A percentile compares a stretch with the other conserved stretches of the same genome.
Evolutionary conservation across 1,284 basidiomycete genomes (phyloP).

Genomic region (Schizopora paradoxa): DNA sequence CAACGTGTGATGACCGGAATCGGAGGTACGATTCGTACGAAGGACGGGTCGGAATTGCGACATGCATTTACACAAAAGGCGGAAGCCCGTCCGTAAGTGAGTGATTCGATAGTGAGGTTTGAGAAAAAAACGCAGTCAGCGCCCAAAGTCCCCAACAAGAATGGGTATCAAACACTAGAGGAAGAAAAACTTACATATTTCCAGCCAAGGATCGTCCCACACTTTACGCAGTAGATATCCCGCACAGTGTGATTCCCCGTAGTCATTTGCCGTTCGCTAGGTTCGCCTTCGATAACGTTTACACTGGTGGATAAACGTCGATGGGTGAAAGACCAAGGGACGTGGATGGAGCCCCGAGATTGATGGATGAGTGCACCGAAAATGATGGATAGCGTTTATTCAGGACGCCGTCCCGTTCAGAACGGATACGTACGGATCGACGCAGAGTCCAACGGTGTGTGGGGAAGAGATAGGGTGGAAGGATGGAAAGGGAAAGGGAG

Average conservation of each 20-base stretch:
- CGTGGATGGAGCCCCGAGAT: no score
- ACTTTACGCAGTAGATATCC: slow-evolving; percentile 91
- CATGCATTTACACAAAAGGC: slow-evolving; percentile 12
- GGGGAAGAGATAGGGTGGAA: no score
- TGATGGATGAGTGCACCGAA: no score
- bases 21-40: slow-evolving; percentile 7
- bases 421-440: no score
- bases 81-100: slow-evolving; percentile 7
- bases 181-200: slow-evolving; percentile 77
- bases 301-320: no score
- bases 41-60: slow-evolving; percentile 4
- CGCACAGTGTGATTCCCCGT: slow-evolving; percentile 95
- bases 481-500: slow-evolving; percentile 15
- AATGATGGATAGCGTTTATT: no score
- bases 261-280: slow-evolving; percentile 92
- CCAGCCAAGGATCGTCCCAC: slow-evolving; percentile 85
- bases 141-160: no score
- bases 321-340: slow-evolving; percentile 12
- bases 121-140: neutral
- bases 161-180: neutral
- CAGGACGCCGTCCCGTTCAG: no score
- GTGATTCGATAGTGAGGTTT: neutral
- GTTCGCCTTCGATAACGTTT: slow-evolving; percentile 83
- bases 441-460: no score
- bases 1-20: no score